phyloP scores from a whole-genome alignment of 2,329 filamentous ascomycete species.

The Diaporthe nobilis region DNA sequence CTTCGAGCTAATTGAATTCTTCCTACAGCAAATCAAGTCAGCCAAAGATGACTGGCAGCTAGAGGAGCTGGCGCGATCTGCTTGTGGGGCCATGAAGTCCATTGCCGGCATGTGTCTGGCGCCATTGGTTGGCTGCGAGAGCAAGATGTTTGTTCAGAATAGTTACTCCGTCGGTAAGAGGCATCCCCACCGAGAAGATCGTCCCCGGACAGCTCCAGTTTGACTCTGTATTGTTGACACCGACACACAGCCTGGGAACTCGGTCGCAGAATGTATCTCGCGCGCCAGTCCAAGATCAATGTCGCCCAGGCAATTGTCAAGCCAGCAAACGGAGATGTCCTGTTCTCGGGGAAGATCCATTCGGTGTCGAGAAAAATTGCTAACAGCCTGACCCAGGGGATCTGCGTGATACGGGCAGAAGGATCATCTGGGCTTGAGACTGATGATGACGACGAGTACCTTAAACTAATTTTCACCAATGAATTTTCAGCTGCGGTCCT shows the following conservation, averaged over 20 bases:
- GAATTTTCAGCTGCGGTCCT: slow-evolving; percentile 5
- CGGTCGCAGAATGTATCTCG: not conserved
- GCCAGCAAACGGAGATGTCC: not conserved
- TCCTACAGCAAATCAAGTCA: not conserved
- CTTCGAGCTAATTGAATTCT: not conserved
- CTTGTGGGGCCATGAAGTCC: slow-evolving; percentile 22
- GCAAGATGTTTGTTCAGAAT: not conserved
- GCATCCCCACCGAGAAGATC: too few species aligned
- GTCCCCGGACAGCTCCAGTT: too few species aligned
- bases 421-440: not conserved
- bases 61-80: not conserved
- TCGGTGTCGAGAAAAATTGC: slow-evolving; percentile 5
- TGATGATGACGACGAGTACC: not conserved
- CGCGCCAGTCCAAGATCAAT: not conserved
- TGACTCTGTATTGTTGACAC: too few species aligned
- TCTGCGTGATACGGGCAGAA: slow-evolving; percentile 9
- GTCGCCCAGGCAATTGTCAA: not conserved
- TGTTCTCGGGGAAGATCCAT: not conserved
- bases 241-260: not conserved
- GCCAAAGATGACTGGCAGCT: slow-evolving; percentile 5
- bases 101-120: slow-evolving; percentile 10
- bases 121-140: not conserved
- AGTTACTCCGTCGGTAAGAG: slow-evolving; percentile 14
- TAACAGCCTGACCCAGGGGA: not conserved
- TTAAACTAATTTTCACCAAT: slow-evolving; percentile 5